A percentile compares a stretch with the other conserved stretches of the same genome.
Evolutionary conservation across 2,329 filamentous ascomycete species (phyloP).

Genomic region (Phoma sp.): DNA sequence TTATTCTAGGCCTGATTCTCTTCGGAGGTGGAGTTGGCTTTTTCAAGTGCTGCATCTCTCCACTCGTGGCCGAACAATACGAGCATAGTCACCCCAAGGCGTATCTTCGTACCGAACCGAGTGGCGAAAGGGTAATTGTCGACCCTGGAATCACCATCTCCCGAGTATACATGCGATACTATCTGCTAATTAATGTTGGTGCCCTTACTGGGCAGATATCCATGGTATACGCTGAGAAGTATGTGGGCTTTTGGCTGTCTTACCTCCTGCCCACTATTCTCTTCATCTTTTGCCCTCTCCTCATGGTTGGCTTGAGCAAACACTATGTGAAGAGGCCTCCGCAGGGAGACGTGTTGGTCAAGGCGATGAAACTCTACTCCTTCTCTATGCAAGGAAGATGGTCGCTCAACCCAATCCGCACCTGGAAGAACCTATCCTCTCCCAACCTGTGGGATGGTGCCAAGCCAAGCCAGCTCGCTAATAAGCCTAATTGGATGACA

Average conservation of each 20-base stretch:
- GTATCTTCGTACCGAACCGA: conserved; percentile 59
- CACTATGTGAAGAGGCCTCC: conserved; percentile 58
- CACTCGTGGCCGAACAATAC: conserved; percentile 73
- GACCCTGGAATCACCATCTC: conserved; percentile 71
- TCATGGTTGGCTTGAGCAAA: conserved; percentile 51
- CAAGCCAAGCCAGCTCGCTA: conserved; percentile 67
- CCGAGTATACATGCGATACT: conserved; percentile 73
- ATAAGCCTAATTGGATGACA: conserved; percentile 75
- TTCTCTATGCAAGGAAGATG: conserved; percentile 68
- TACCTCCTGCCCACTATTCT: conserved; percentile 70
- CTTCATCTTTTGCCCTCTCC: conserved; percentile 67
- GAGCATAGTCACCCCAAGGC: conserved; percentile 61
- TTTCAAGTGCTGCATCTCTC: conserved; percentile 57
- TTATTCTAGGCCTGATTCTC: conserved; percentile 56
- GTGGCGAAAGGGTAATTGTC: conserved; percentile 71
- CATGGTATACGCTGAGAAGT: conserved; percentile 78
- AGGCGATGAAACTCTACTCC: conserved; percentile 66
- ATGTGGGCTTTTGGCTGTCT: conserved; percentile 76
- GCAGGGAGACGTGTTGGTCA: conserved; percentile 75
- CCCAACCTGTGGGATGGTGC: conserved; percentile 54
- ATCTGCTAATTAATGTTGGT: conserved; percentile 74
- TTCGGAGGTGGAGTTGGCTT: conserved; percentile 54
- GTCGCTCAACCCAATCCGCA: conserved; percentile 63
- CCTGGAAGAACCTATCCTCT: conserved; percentile 57
- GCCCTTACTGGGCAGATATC: conserved; percentile 67